Percentiles rank a stretch among this genome's conserved stretches.
These are phyloP conservation scores for Porphyra umbilicalis DNA, from an alignment of 31 red algal genomes.

Conservation along the genomic window DNA sequence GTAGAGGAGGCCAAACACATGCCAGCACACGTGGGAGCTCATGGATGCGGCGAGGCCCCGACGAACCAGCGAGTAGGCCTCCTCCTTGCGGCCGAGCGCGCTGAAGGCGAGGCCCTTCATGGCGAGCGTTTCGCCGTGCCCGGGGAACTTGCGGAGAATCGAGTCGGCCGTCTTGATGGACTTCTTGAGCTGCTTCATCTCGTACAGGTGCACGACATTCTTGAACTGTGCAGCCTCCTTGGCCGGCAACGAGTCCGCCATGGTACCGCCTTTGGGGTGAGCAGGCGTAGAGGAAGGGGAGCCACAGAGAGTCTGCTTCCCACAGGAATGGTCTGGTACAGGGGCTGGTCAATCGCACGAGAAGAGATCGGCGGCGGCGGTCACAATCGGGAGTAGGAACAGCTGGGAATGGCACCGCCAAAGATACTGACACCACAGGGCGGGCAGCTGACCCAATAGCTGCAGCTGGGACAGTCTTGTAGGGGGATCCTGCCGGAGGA, in stretches of 20 bases:
- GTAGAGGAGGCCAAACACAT: constrained; percentile 90
- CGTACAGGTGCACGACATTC: constrained; percentile 77
- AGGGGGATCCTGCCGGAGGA: no score
- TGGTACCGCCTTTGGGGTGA: no score
- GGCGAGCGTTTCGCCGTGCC: constrained; percentile 97
- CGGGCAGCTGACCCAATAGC: no score
- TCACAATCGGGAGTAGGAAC: no score
- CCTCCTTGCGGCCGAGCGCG: constrained; percentile 63
- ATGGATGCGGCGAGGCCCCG: constrained; percentile 67
- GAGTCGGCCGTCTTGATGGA: constrained; percentile 83
- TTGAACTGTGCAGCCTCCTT: constrained; percentile 90
- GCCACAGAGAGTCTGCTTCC: no score
- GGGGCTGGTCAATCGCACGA: no score
- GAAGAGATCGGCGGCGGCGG: no score
- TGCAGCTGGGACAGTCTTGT: no score
- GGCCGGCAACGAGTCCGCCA: constrained; percentile 33
- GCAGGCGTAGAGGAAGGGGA: no score
- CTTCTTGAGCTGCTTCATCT: constrained; percentile 97
- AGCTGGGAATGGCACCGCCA: no score
- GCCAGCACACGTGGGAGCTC: constrained; percentile 93
- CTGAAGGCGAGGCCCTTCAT: constrained; percentile 89
- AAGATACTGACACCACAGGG: no score
- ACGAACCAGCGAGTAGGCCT: constrained; percentile 81
- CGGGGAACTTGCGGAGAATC: constrained; percentile 79
- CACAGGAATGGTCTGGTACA: no score